These are phyloP conservation scores for Tuber indicum DNA, from an alignment of 495 filamentous ascomycete genomes.

Conservation along the genomic window DNA sequence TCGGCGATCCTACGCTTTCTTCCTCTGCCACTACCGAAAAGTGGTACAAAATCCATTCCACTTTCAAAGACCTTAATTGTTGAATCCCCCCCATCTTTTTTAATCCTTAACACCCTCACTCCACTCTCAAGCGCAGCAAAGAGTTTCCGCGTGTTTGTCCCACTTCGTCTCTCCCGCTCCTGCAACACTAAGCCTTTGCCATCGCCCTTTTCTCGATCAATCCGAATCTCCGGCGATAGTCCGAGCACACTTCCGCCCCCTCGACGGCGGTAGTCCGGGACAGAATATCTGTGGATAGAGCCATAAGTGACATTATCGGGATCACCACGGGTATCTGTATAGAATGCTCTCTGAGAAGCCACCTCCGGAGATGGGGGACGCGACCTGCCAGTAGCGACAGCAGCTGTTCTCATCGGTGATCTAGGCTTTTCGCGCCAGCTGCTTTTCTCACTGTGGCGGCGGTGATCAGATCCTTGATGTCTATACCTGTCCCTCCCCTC, in stretches of 20 bases:
- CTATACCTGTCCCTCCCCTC: neutral
- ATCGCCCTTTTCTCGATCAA: constrained; percentile 51
- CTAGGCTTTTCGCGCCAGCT: constrained; percentile 14
- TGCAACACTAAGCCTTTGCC: constrained; percentile 48
- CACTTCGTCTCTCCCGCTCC: constrained; percentile 28
- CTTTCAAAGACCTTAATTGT: constrained; percentile 37
- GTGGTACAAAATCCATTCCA: constrained; percentile 47
- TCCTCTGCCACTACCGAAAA: constrained; percentile 41
- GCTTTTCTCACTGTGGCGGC: constrained; percentile 13
- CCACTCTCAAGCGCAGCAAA: constrained; percentile 44
- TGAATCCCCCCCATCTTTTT: constrained; percentile 26
- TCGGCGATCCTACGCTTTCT: constrained; percentile 32
- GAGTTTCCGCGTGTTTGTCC: constrained; percentile 33
- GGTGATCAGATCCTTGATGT: constrained; percentile 11
- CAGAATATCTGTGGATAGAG: constrained; percentile 54
- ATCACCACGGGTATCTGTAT: constrained; percentile 57
- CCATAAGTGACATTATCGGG: constrained; percentile 56
- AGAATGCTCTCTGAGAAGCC: constrained; percentile 29
- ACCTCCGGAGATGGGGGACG: constrained; percentile 31
- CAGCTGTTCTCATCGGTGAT: constrained; percentile 8
- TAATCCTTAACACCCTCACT: constrained; percentile 44
- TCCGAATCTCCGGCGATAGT: constrained; percentile 45
- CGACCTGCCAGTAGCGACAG: constrained; percentile 11
- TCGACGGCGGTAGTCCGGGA: constrained; percentile 55
- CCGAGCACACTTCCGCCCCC: constrained; percentile 59